Evolutionary conservation across 192 early-diverging fungal genomes (phyloP).

Genomic region (Chytriomyces sp.): DNA sequence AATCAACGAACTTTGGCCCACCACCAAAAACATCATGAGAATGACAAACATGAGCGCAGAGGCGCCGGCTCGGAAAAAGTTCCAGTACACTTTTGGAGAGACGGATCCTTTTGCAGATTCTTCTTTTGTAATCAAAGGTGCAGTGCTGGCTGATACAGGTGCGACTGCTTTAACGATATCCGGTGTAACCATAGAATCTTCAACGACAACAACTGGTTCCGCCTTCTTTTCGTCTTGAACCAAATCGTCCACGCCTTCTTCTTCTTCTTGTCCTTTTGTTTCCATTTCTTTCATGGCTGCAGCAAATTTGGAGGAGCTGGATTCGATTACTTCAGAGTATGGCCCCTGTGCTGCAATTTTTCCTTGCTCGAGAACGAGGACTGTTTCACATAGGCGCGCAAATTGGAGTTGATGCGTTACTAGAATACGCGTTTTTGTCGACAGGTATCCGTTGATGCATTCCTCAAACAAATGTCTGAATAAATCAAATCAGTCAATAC

Average conservation of each 20-base stretch:
- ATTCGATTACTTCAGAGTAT: constrained; percentile 23
- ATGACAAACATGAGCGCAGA: constrained; percentile 20
- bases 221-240: constrained; percentile 13
- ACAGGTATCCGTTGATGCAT: constrained; percentile 46
- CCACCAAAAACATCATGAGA: constrained; percentile 42
- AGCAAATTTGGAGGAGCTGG: constrained; percentile 7
- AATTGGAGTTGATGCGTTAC: constrained; percentile 42
- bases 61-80: constrained; percentile 50
- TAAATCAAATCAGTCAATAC: neutral
- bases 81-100: constrained; percentile 39
- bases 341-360: constrained; percentile 27
- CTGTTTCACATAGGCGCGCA: constrained; percentile 4
- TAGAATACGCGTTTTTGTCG: constrained; percentile 25
- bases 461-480: constrained; percentile 47
- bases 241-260: constrained; percentile 10
- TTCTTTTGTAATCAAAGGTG: constrained; percentile 22
- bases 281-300: constrained; percentile 16
- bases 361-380: constrained; percentile 34
- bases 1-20: constrained; percentile 45
- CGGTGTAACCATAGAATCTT: neutral
- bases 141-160: neutral
- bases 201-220: neutral
- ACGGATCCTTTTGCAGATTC: constrained; percentile 44
- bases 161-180: neutral
- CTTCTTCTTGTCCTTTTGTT: neutral